Conservation (phyloP, 345 rosid genomes). For the Barbarea vulgaris region DNA sequence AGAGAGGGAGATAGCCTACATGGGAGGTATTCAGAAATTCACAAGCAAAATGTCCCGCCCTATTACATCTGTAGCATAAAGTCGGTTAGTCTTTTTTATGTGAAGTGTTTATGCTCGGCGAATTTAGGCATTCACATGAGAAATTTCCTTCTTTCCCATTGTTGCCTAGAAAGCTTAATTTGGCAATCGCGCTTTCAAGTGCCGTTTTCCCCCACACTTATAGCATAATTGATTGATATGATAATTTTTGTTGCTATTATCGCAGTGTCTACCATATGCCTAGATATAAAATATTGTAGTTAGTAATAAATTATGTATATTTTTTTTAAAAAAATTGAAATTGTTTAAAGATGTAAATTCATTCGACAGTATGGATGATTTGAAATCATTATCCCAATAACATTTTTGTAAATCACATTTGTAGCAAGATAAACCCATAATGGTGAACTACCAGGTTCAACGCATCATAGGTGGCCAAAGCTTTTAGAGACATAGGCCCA, state of each 20-base stretch:
- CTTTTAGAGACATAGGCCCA: conserved; percentile 74
- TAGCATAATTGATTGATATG: conserved; percentile 49
- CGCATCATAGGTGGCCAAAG: conserved; percentile 85
- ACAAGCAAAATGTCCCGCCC: conserved; percentile 80
- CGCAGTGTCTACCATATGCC: conserved; percentile 48
- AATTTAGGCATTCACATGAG: conserved; percentile 68
- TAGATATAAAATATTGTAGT: conserved; percentile 23
- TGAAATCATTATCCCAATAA: conserved; percentile 1
- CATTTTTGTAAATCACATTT: conserved; percentile 83
- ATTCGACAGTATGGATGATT: not conserved
- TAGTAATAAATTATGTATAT: too few relatives aligned
- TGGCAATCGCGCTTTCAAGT: conserved; percentile 73
- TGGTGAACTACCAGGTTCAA: conserved; percentile 41
- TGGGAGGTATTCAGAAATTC: conserved; percentile 60
- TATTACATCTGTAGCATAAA: conserved; percentile 68
- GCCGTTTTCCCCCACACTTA: conserved; percentile 71
- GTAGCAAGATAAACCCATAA: conserved; percentile 72
- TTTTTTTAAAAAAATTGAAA: too few relatives aligned
- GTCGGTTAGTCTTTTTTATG: conserved; percentile 34
- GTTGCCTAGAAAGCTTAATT: conserved; percentile 21
- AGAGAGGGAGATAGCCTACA: conserved; percentile 41
- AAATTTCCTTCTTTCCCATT: conserved; percentile 73
- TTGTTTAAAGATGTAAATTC: not conserved
- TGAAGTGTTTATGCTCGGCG: conserved; percentile 47
- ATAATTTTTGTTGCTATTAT: conserved; percentile 34